Conservation (phyloP, 2,329 filamentous ascomycete species). For the Exophiala dermatitidis region DNA sequence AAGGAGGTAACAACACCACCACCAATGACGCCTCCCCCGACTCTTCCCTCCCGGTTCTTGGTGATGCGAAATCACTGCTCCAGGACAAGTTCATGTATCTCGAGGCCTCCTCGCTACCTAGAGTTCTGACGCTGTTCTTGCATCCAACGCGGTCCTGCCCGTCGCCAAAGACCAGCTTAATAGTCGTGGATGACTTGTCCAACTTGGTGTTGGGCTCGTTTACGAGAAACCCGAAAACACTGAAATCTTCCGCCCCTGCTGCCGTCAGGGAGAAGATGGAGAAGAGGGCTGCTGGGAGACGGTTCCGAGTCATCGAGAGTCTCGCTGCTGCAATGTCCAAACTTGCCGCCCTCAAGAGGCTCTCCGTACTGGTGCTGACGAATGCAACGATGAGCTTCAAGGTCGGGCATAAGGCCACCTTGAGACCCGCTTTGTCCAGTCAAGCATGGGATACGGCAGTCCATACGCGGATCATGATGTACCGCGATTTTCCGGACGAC, state of each 20-base stretch:
- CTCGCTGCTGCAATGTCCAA: constrained; percentile 57
- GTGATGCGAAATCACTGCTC: constrained; percentile 8
- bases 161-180: constrained; percentile 54
- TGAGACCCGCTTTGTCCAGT: constrained; percentile 69
- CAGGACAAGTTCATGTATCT: constrained; percentile 58
- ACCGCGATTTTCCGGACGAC: constrained; percentile 61
- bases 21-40: too few species aligned
- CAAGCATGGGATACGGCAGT: constrained; percentile 74
- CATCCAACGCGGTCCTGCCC: constrained; percentile 48
- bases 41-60: too few species aligned
- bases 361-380: constrained; percentile 68
- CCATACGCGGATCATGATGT: constrained; percentile 65
- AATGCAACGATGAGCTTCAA: constrained; percentile 79
- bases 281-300: constrained; percentile 43
- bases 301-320: constrained; percentile 53
- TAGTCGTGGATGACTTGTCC: constrained; percentile 74
- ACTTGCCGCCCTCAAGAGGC: constrained; percentile 63
- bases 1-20: not conserved
- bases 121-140: not conserved
- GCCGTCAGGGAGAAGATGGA: constrained; percentile 35
- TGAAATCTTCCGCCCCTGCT: constrained; percentile 23
- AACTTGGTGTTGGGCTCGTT: constrained; percentile 70
- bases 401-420: constrained; percentile 54
- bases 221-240: constrained; percentile 47
- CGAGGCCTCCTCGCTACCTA: constrained; percentile 49